A percentile compares a stretch with the other conserved stretches of the same genome.
Conservation (phyloP, 495 filamentous ascomycete genomes). For the Achaetomiella virescens region DNA sequence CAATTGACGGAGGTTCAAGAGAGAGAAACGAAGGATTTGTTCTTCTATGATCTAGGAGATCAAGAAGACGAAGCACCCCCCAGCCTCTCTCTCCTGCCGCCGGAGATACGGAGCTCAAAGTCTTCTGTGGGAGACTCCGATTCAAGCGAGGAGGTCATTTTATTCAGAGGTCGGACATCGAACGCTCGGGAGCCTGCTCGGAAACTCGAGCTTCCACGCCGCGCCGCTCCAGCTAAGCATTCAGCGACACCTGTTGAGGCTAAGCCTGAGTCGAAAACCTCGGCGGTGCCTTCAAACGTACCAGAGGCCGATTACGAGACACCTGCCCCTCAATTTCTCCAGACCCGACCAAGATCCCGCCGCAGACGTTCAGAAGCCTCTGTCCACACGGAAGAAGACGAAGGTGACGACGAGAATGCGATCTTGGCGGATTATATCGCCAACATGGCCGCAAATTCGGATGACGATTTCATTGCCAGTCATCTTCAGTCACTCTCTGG, state of each 20-base stretch:
- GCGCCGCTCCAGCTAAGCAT: background rate
- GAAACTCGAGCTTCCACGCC: background rate
- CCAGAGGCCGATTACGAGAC: background rate
- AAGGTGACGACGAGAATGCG: slow-evolving; percentile 45
- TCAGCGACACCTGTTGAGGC: background rate
- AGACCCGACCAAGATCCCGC: background rate
- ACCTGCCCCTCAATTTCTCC: background rate
- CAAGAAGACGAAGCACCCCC: slow-evolving; percentile 20
- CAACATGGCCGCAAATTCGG: slow-evolving; percentile 51
- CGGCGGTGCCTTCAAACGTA: background rate
- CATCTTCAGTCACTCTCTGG: slow-evolving; percentile 25
- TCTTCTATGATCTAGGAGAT: slow-evolving; percentile 24
- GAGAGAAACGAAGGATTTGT: slow-evolving; percentile 10
- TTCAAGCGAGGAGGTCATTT: slow-evolving; percentile 60
- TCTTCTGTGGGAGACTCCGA: slow-evolving; percentile 43
- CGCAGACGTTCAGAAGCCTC: background rate
- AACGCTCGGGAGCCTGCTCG: background rate
- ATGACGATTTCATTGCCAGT: slow-evolving; percentile 26
- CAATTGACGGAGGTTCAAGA: background rate
- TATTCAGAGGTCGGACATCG: slow-evolving; percentile 52
- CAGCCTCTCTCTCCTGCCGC: background rate
- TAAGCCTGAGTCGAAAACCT: background rate
- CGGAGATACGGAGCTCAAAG: slow-evolving; percentile 8
- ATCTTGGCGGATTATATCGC: slow-evolving; percentile 69
- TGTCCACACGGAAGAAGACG: slow-evolving; percentile 11